Percentiles rank a stretch among this genome's conserved stretches.
Evolutionary conservation across 108 stramenopile genomes (phyloP).

Genomic region (Poteriospumella lacustris): DNA sequence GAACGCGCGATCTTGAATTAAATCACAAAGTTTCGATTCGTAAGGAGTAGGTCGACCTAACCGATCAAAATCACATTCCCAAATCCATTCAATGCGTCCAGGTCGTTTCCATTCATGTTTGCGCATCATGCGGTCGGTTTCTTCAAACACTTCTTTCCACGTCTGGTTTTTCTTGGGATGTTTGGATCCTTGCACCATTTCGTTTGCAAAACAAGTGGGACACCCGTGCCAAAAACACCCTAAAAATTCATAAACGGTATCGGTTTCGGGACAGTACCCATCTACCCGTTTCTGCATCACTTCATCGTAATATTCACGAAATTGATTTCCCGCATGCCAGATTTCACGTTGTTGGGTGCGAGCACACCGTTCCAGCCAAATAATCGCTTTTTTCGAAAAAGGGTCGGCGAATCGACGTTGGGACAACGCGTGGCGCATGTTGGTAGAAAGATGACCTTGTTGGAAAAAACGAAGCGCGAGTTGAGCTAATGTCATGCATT

Average conservation of each 20-base stretch:
- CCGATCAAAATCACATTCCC: slow-evolving; percentile 7
- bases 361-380: slow-evolving; percentile 6
- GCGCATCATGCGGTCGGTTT: slow-evolving; percentile 6
- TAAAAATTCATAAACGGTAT: slow-evolving; percentile 9
- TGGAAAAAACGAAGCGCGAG: slow-evolving; percentile 6
- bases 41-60: slow-evolving; percentile 7
- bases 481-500: slow-evolving; percentile 8
- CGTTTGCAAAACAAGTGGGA: slow-evolving; percentile 7
- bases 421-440: slow-evolving; percentile 5
- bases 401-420: slow-evolving; percentile 5
- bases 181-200: slow-evolving; percentile 7
- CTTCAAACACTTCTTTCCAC: slow-evolving; percentile 7
- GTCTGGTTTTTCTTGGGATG: slow-evolving; percentile 7
- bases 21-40: slow-evolving; percentile 8
- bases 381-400: slow-evolving; percentile 9
- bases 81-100: slow-evolving; percentile 7
- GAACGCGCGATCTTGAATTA: slow-evolving; percentile 7
- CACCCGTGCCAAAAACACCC: slow-evolving; percentile 6
- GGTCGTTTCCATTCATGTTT: slow-evolving; percentile 7
- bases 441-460: slow-evolving; percentile 7
- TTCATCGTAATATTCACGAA: slow-evolving; percentile 8
- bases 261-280: slow-evolving; percentile 6
- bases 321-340: slow-evolving; percentile 6
- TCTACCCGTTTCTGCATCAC: slow-evolving; percentile 6
- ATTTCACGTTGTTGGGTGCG: slow-evolving; percentile 6